These are phyloP conservation scores for Vinca major DNA, from an alignment of 305 asterid species.

Conservation along the genomic window DNA sequence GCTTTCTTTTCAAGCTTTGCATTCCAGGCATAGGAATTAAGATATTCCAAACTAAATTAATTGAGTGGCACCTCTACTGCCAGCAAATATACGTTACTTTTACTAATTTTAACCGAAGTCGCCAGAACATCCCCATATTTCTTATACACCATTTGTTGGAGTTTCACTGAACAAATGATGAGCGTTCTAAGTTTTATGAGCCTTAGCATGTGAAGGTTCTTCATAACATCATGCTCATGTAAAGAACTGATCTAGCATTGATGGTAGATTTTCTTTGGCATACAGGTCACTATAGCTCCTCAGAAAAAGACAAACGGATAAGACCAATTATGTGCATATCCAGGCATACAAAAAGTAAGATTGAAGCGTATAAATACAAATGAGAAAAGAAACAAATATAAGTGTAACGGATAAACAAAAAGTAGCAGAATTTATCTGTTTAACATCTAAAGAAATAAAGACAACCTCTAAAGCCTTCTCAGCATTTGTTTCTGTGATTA, in stretches of 20 bases:
- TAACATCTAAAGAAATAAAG: slow-evolving; percentile 13
- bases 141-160: background rate
- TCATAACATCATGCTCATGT: background rate
- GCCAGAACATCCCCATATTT: background rate
- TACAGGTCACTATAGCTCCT: background rate
- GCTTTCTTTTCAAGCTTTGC: background rate
- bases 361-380: background rate
- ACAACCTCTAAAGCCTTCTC: slow-evolving; percentile 98
- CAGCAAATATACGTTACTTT: background rate
- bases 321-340: background rate
- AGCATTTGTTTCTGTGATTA: slow-evolving; percentile 95
- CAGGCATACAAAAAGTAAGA: background rate
- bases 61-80: background rate
- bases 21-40: background rate
- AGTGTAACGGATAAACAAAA: slow-evolving; percentile 7
- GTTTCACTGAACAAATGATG: background rate
- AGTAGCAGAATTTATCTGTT: background rate
- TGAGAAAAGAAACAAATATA: slow-evolving; percentile 1
- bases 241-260: background rate
- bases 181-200: background rate
- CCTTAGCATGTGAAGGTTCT: background rate
- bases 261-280: background rate
- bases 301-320: background rate
- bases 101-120: background rate
- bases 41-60: background rate